Conservation (phyloP, 2,329 filamentous ascomycete species). For the Hyphodiscus sp. region DNA sequence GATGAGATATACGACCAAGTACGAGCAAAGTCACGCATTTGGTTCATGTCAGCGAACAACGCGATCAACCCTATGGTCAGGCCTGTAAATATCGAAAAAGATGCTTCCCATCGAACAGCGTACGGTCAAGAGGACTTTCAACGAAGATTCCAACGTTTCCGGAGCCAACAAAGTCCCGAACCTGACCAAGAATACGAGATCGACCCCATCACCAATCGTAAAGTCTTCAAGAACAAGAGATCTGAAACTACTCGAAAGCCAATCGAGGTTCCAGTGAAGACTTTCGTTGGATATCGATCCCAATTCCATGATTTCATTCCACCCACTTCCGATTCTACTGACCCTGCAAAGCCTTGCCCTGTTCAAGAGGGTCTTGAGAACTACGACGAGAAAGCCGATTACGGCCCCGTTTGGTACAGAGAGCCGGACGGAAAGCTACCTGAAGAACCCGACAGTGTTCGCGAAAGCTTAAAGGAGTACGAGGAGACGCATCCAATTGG, state of each 20-base stretch:
- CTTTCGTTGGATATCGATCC: conserved; percentile 32
- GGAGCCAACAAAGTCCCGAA: conserved; percentile 1
- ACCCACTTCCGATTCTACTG: conserved; percentile 5
- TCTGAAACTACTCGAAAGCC: conserved; percentile 1
- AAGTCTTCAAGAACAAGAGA: conserved; percentile 29
- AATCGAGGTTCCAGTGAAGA: conserved; percentile 25
- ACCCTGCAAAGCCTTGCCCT: conserved; percentile 25
- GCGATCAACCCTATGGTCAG: neutral
- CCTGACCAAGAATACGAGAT: conserved; percentile 36
- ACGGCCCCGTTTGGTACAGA: conserved; percentile 13
- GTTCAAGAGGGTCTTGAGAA: conserved; percentile 32
- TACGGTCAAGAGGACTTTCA: conserved; percentile 9
- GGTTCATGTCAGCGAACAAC: neutral
- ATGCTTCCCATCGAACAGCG: neutral
- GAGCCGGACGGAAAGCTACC: conserved; percentile 4
- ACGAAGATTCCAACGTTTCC: neutral
- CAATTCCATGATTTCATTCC: conserved; percentile 29
- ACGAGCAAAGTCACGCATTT: neutral
- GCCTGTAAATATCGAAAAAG: neutral
- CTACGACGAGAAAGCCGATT: conserved; percentile 30
- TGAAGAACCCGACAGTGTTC: conserved; percentile 25
- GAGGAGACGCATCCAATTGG: neutral
- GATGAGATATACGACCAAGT: neutral
- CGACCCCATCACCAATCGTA: conserved; percentile 55
- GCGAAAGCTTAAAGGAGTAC: conserved; percentile 21